Evolutionary conservation across 495 filamentous ascomycete genomes (phyloP), one percentile per base, ranked within the genome.

Genomic region (Penicillium antarcticum): DNA sequence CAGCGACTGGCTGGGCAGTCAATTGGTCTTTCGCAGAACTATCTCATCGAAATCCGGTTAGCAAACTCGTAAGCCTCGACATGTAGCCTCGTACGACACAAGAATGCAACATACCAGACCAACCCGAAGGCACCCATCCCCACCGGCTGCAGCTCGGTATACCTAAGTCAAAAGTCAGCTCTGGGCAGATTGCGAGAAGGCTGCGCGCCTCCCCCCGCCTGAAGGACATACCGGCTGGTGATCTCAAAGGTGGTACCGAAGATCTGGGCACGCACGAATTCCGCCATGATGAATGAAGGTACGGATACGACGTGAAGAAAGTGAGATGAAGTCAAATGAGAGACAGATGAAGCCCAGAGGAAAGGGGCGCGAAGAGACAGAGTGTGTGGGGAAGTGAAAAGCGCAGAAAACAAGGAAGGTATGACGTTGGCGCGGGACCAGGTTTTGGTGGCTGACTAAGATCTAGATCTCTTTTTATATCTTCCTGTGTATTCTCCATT

Each of bases 211-310:
- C 42, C 10, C 42, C 10, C 18, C 43, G 35, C 38, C 12, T 34
- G 47, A 19, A 47, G 51, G 31, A 23, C 50, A 60, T 82, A 96
- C 92, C 94, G 87, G 79, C 92, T 97, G 55, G 94, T 98, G 74
- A 98, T 98, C 81, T 98, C 94, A 64, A 98, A 98, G 56, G 94
- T 97, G 44, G 95, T 97, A 70, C 94, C 95, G 67, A 98, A 98
- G 70, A 98, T 97, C 84, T 96, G 91, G 65, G 94, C 92, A 70
- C 94, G 88, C 62, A 97, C 91, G 76, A 98, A 98, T 85, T 97
- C 94, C 67, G 92, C 92, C 92, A 97, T 96, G 45, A 56, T 62
- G 58, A 19, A 41, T 21, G 47, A 37, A 37, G 18, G 37, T 18
- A 44, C 18, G 18, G 33, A 33, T 44, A 46, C 49, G 42, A 44